phyloP scores from a whole-genome alignment of 345 rosid genomes.

The Linum usitatissimum region DNA sequence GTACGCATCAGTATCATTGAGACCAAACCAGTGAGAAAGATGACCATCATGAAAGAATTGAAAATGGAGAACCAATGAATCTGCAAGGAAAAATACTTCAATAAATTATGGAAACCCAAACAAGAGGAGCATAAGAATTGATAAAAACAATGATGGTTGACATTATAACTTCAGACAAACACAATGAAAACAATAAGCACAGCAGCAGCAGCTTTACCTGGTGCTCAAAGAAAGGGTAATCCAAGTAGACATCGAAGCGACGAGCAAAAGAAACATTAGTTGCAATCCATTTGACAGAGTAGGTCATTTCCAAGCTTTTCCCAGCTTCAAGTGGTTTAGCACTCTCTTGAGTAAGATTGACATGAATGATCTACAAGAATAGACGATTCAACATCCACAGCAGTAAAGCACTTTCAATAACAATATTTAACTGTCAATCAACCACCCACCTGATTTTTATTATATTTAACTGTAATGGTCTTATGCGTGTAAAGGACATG shows the following conservation, averaged over 20 bases:
- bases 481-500: slow-evolving; percentile 75
- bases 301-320: slow-evolving; percentile 57
- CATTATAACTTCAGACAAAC: neutral
- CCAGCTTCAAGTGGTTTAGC: slow-evolving; percentile 67
- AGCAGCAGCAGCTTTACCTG: slow-evolving; percentile 42
- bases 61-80: slow-evolving; percentile 96
- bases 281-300: slow-evolving; percentile 67
- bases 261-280: slow-evolving; percentile 69
- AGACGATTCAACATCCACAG: slow-evolving; percentile 9
- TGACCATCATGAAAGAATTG: slow-evolving; percentile 98
- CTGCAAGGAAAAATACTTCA: slow-evolving; percentile 29
- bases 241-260: slow-evolving; percentile 87
- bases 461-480: slow-evolving; percentile 48
- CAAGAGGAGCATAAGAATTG: neutral
- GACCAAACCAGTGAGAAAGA: slow-evolving; percentile 91
- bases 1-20: slow-evolving; percentile 97
- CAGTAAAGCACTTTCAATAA: neutral
- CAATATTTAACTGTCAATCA: slow-evolving; percentile 1
- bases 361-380: slow-evolving; percentile 67
- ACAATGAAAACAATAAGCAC: slow-evolving; percentile 1
- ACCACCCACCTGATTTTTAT: slow-evolving; percentile 72
- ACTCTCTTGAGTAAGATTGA: slow-evolving; percentile 67
- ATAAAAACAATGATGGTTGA: neutral
- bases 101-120: slow-evolving; percentile 5
- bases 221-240: slow-evolving; percentile 90